Percentiles rank a stretch among this genome's conserved stretches.
These are phyloP conservation scores for Gynostemma pentaphyllum DNA, from an alignment of 306 rosid species.

Conservation along the genomic window DNA sequence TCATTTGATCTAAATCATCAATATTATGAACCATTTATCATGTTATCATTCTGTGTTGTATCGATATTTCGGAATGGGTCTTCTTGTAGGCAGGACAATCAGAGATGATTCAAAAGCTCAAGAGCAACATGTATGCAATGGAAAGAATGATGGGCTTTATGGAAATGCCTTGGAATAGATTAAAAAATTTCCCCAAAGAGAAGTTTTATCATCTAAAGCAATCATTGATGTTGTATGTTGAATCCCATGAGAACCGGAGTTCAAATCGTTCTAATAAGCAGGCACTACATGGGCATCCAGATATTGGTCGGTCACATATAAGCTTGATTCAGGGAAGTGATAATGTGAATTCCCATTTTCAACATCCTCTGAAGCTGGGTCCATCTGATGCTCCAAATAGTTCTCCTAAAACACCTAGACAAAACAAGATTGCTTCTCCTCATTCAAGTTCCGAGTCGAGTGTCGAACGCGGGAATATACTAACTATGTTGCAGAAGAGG, in stretches of 20 bases:
- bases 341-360: not conserved
- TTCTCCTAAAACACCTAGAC: not conserved
- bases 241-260: not conserved
- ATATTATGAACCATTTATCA: not conserved
- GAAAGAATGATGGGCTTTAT: not conserved
- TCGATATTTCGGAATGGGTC: not conserved
- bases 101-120: not conserved
- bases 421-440: not conserved
- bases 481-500: not conserved
- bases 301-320: not conserved
- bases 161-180: not conserved
- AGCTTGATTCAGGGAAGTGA: not conserved
- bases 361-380: not conserved
- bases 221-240: not conserved
- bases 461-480: too few relatives aligned
- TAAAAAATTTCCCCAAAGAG: not conserved
- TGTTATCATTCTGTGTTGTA: not conserved
- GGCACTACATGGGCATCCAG: not conserved
- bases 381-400: not conserved
- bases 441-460: too few relatives aligned
- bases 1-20: not conserved
- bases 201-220: not conserved
- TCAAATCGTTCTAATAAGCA: not conserved
- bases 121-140: not conserved
- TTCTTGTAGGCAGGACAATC: not conserved